These are phyloP conservation scores for Angomonas ambiguus DNA, from an alignment of 208 protist species.

Conservation along the genomic window DNA sequence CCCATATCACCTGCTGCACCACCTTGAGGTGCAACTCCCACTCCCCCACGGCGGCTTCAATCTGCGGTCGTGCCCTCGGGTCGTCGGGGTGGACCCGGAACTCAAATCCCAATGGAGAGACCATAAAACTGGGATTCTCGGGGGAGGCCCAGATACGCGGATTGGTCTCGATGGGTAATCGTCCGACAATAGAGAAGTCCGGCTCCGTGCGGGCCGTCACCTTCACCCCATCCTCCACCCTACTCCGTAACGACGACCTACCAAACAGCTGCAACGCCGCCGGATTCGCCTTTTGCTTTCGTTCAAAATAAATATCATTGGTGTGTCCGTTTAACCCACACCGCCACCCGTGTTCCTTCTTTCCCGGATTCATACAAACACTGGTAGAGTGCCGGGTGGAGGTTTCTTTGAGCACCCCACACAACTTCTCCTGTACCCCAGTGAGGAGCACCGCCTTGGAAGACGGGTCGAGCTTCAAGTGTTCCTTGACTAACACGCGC, in stretches of 20 bases:
- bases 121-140: constrained; percentile 60
- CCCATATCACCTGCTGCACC: constrained; percentile 71
- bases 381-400: constrained; percentile 58
- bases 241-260: constrained; percentile 46
- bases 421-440: constrained; percentile 66
- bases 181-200: constrained; percentile 77
- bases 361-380: constrained; percentile 65
- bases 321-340: constrained; percentile 78
- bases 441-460: constrained; percentile 62
- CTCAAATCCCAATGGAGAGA: constrained; percentile 79
- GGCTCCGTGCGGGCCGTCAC: constrained; percentile 66
- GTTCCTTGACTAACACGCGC: constrained; percentile 39
- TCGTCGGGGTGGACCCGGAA: constrained; percentile 87
- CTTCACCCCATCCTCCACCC: constrained; percentile 51
- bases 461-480: constrained; percentile 34
- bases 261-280: constrained; percentile 46
- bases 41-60: constrained; percentile 58
- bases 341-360: constrained; percentile 76
- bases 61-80: constrained; percentile 67
- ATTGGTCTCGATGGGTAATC: constrained; percentile 45
- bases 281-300: constrained; percentile 69
- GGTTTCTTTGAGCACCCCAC: constrained; percentile 73
- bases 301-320: constrained; percentile 89
- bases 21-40: constrained; percentile 80
- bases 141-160: constrained; percentile 78